Evolutionary conservation across 331 rosid species (phyloP).

Genomic region (Saraca asoca): DNA sequence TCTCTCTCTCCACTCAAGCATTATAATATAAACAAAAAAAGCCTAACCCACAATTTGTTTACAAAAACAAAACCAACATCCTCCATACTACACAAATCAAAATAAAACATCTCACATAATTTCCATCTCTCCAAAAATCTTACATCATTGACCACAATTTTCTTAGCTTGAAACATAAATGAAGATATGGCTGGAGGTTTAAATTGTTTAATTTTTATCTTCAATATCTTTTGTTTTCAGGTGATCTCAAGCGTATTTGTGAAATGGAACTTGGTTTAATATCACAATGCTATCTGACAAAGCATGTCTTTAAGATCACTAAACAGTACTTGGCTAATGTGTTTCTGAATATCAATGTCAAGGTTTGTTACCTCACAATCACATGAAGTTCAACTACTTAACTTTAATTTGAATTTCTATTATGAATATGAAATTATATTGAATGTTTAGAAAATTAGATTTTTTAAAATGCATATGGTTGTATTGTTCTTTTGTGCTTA

Average conservation of each 20-base stretch:
- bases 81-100: too few species aligned
- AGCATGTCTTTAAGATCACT: conserved; percentile 84
- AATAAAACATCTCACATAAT: too few species aligned
- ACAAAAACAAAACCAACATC: too few species aligned
- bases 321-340: conserved; percentile 94
- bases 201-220: conserved; percentile 17
- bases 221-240: conserved; percentile 45
- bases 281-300: conserved; percentile 94
- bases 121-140: too few species aligned
- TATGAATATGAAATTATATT: background rate
- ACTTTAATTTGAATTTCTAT: conserved; percentile 14
- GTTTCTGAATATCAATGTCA: conserved; percentile 89
- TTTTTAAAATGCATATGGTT: background rate
- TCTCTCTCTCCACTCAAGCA: too few species aligned
- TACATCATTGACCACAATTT: background rate
- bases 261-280: conserved; percentile 92
- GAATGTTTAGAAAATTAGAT: background rate
- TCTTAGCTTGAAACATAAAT: background rate
- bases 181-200: background rate
- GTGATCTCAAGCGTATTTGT: conserved; percentile 91
- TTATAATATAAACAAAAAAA: too few species aligned
- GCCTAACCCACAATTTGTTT: too few species aligned
- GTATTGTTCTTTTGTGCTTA: background rate
- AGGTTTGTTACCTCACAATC: conserved; percentile 51
- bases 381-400: conserved; percentile 2